Evolutionary conservation across 2,329 filamentous ascomycete genomes (phyloP).

Genomic region (Apiospora koreana): DNA sequence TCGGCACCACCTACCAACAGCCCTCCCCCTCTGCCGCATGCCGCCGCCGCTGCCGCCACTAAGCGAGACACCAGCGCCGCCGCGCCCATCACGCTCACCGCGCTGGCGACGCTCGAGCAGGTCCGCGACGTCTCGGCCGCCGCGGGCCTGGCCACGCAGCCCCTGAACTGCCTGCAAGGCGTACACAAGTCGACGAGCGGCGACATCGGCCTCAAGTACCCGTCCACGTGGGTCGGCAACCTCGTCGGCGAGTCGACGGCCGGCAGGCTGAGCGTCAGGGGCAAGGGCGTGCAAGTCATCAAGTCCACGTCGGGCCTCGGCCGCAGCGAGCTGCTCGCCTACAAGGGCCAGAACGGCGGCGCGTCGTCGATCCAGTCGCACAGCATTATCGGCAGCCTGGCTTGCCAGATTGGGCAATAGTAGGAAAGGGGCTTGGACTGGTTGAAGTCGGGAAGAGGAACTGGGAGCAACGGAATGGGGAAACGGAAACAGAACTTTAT

Average conservation of each 20-base stretch:
- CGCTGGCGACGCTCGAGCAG: neutral
- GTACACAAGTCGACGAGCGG: conserved; percentile 48
- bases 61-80: neutral
- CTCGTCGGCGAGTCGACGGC: conserved; percentile 41
- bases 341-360: conserved; percentile 41
- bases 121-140: neutral
- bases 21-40: neutral
- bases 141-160: conserved; percentile 15
- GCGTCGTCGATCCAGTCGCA: conserved; percentile 35
- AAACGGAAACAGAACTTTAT: neutral
- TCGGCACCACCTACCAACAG: conserved; percentile 16
- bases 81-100: neutral
- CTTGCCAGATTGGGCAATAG: conserved; percentile 22
- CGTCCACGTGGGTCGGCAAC: conserved; percentile 50
- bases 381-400: conserved; percentile 32
- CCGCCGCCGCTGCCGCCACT: neutral
- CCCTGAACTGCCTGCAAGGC: conserved; percentile 39
- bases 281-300: conserved; percentile 44
- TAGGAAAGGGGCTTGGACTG: neutral
- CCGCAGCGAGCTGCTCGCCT: conserved; percentile 35
- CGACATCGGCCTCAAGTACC: conserved; percentile 44
- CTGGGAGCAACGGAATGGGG: neutral
- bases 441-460: no score
- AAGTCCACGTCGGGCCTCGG: conserved; percentile 32
- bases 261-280: conserved; percentile 40